phyloP scores from a whole-genome alignment of 495 filamentous ascomycete genomes.

The Hypoxylon crocopeplum region DNA sequence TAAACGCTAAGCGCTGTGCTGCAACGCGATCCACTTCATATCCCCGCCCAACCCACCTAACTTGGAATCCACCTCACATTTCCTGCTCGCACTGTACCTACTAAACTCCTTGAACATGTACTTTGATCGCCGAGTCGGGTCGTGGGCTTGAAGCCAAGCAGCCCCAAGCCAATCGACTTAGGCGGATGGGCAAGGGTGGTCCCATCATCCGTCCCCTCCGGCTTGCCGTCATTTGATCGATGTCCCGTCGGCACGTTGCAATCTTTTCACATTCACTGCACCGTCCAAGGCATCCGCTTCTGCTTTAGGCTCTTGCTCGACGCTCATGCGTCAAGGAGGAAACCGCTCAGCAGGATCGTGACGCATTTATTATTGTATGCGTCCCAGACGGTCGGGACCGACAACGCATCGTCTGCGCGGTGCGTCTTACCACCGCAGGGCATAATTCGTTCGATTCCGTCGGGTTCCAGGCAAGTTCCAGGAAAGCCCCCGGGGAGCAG shows the following conservation, averaged over 20 bases:
- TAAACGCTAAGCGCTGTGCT: constrained; percentile 37
- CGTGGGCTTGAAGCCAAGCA: background rate
- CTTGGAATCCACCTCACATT: no score
- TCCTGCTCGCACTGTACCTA: background rate
- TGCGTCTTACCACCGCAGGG: background rate
- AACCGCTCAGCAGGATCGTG: constrained; percentile 19
- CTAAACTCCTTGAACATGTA: no score
- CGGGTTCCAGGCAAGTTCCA: constrained; percentile 5
- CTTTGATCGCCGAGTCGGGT: no score
- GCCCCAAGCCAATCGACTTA: constrained; percentile 1
- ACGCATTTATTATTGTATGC: constrained; percentile 28
- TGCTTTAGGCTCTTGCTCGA: constrained; percentile 28
- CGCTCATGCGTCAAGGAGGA: constrained; percentile 7
- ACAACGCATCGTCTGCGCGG: constrained; percentile 25
- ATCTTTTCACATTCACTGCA: constrained; percentile 27
- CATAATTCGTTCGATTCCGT: constrained; percentile 7
- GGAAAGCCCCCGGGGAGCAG: background rate
- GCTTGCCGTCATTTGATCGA: constrained; percentile 35
- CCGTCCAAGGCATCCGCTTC: constrained; percentile 33
- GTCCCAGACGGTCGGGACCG: constrained; percentile 31
- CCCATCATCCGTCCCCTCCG: constrained; percentile 30
- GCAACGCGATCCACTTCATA: constrained; percentile 5
- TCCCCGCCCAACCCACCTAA: no score
- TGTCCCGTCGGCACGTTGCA: constrained; percentile 35
- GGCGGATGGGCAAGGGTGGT: constrained; percentile 6